Evolutionary conservation across 2,329 filamentous ascomycete genomes (phyloP).

Genomic region (Microascus cirrosus): DNA sequence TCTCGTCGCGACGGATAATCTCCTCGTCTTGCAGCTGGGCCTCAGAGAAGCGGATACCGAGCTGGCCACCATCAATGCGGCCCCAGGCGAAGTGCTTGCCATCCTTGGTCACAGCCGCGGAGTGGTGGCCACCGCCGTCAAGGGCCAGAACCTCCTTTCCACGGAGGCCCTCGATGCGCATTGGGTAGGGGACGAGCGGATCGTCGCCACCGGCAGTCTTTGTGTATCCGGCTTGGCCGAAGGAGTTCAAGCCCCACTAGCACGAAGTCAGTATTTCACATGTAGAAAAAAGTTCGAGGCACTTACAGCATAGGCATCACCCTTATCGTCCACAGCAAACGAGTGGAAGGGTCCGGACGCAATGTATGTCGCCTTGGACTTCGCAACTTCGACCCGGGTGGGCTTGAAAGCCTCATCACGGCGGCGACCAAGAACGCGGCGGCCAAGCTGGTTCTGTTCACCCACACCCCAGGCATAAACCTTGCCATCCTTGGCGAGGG

Average conservation of each 20-base stretch:
- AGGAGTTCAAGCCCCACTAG: slow-evolving; percentile 74
- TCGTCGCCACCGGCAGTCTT: slow-evolving; percentile 23
- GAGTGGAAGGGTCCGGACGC: slow-evolving; percentile 55
- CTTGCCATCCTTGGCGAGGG: slow-evolving; percentile 52
- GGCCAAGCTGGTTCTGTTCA: slow-evolving; percentile 53
- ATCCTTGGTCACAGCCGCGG: slow-evolving; percentile 38
- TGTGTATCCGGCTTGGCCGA: slow-evolving; percentile 57
- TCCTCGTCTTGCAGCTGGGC: slow-evolving; percentile 34
- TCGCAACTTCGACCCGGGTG: slow-evolving; percentile 19
- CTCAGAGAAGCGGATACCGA: slow-evolving; percentile 36
- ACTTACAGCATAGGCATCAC: slow-evolving; percentile 46
- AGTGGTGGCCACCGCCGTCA: slow-evolving; percentile 59
- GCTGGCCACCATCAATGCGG: slow-evolving; percentile 35
- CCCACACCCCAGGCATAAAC: slow-evolving; percentile 64
- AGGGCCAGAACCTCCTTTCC: slow-evolving; percentile 50
- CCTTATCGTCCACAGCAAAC: slow-evolving; percentile 47
- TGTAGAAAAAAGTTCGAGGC: slow-evolving; percentile 33
- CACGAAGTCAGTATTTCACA: slow-evolving; percentile 43
- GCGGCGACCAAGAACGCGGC: slow-evolving; percentile 41
- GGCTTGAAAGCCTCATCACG: slow-evolving; percentile 35
- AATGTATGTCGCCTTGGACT: slow-evolving; percentile 56
- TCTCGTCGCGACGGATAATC: slow-evolving; percentile 41
- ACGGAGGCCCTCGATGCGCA: slow-evolving; percentile 48
- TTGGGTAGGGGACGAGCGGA: slow-evolving; percentile 52
- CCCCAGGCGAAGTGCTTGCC: slow-evolving; percentile 44